These are phyloP conservation scores for Cadophora sp. DNA, from an alignment of 2,329 filamentous ascomycete genomes.

Conservation along the genomic window DNA sequence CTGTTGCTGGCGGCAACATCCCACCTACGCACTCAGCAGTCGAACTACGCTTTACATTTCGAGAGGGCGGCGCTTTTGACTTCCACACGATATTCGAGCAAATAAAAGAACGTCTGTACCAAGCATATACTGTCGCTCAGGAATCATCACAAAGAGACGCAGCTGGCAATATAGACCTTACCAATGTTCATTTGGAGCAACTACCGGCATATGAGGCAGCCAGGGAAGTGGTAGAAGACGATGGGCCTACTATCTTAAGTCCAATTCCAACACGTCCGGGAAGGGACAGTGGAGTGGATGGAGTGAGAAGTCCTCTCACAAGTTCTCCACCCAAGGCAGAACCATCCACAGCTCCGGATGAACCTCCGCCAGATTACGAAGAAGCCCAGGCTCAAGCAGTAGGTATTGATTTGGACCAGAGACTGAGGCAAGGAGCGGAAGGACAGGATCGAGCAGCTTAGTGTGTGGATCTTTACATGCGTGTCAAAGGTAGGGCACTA, in stretches of 20 bases:
- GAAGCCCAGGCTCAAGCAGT: constrained; percentile 81
- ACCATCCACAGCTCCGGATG: constrained; percentile 57
- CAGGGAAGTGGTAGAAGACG: constrained; percentile 33
- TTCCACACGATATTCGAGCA: constrained; percentile 84
- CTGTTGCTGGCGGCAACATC: constrained; percentile 83
- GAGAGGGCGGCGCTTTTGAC: constrained; percentile 93
- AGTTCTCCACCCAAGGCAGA: constrained; percentile 23
- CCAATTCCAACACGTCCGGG: constrained; percentile 35
- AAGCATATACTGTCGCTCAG: constrained; percentile 77
- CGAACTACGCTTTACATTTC: constrained; percentile 87
- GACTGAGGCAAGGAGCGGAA: constrained; percentile 76
- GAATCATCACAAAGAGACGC: constrained; percentile 65
- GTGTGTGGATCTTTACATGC: neutral
- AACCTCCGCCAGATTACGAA: constrained; percentile 90
- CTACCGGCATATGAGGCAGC: constrained; percentile 83
- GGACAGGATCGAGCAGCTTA: constrained; percentile 35
- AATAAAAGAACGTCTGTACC: constrained; percentile 82
- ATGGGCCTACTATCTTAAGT: constrained; percentile 35
- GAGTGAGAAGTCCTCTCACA: constrained; percentile 25
- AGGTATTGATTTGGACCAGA: constrained; percentile 66
- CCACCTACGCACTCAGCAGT: constrained; percentile 75
- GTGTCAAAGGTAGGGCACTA: neutral
- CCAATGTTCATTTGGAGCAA: constrained; percentile 80
- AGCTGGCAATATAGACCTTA: constrained; percentile 56
- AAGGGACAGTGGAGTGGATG: constrained; percentile 34